Conservation (phyloP, 2,329 filamentous ascomycete species). For the Chalaropsis thielavioides region DNA sequence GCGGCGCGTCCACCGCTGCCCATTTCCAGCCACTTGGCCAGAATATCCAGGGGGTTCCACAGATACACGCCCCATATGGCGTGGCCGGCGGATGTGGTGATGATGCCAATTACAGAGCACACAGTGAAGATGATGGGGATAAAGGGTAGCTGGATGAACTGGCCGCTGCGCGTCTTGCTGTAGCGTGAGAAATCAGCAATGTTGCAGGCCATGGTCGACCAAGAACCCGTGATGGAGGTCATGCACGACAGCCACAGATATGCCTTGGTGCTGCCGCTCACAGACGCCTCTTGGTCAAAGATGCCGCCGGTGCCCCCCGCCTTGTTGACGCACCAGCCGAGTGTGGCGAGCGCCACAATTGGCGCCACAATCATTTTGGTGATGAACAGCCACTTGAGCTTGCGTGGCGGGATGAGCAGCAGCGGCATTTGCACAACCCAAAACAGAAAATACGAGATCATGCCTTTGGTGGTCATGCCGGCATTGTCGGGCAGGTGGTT, state of each 20-base stretch:
- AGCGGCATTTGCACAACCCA: conserved; percentile 33
- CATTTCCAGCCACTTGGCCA: conserved; percentile 27
- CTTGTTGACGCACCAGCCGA: conserved; percentile 28
- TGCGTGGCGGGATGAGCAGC: conserved; percentile 32
- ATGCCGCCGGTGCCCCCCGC: conserved; percentile 19
- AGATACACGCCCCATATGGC: conserved; percentile 32
- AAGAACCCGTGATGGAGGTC: conserved; percentile 35
- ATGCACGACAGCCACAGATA: conserved; percentile 29
- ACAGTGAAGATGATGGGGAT: conserved; percentile 35
- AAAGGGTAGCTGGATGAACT: conserved; percentile 33
- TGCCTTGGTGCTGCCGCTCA: conserved; percentile 27
- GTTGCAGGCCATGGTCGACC: conserved; percentile 35
- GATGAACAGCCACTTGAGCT: conserved; percentile 30
- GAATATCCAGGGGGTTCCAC: conserved; percentile 36
- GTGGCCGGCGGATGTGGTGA: conserved; percentile 33
- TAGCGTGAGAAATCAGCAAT: conserved; percentile 30
- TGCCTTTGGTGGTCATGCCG: conserved; percentile 25
- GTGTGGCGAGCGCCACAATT: conserved; percentile 18
- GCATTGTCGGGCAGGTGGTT: conserved; percentile 27
- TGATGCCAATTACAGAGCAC: conserved; percentile 33
- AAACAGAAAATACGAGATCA: conserved; percentile 33
- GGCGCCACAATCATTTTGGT: conserved; percentile 25
- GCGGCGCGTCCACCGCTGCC: conserved; percentile 23
- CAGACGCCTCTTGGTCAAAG: conserved; percentile 17
- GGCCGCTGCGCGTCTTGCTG: conserved; percentile 29